Evolutionary conservation across 768 basidiomycete genomes (phyloP).

Genomic region (Porphyrellus cyaneotinctus): DNA sequence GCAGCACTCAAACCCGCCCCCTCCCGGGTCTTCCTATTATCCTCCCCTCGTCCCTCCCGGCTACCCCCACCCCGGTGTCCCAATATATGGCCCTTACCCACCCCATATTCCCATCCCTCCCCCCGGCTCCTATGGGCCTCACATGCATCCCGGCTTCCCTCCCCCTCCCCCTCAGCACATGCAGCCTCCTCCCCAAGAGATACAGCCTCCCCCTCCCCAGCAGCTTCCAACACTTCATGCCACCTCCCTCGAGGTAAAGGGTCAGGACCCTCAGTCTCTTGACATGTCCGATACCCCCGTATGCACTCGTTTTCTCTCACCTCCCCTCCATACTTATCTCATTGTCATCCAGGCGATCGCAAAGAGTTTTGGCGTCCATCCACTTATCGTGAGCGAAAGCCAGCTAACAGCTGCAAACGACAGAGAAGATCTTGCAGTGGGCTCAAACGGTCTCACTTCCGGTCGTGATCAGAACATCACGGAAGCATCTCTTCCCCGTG

Average conservation of each 20-base stretch:
- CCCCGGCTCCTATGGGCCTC: conserved; percentile 48
- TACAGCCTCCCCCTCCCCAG: conserved; percentile 27
- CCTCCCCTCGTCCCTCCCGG: conserved; percentile 40
- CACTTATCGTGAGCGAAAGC: conserved; percentile 62
- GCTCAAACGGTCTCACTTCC: conserved; percentile 64
- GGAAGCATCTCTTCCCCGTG: conserved; percentile 54
- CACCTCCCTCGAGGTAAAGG: conserved; percentile 47
- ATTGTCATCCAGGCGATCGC: conserved; percentile 51
- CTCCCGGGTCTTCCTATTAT: conserved; percentile 31
- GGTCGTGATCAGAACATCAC: conserved; percentile 61
- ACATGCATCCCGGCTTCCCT: conserved; percentile 60
- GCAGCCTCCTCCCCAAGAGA: conserved; percentile 37
- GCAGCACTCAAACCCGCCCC: conserved; percentile 23
- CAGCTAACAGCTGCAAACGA: conserved; percentile 50
- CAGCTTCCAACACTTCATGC: conserved; percentile 18
- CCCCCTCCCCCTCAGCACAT: conserved; percentile 40
- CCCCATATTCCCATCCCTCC: conserved; percentile 40
- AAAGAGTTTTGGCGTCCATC: conserved; percentile 74
- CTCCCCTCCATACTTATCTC: conserved; percentile 6
- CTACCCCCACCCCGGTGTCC: conserved; percentile 42
- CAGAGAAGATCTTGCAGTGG: conserved; percentile 75
- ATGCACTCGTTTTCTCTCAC: neutral
- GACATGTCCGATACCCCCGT: conserved; percentile 73
- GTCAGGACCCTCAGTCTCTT: conserved; percentile 74
- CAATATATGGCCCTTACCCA: conserved; percentile 42